Base-by-base conservation (phyloP, 2,329 filamentous ascomycete species). In the Macrophomina tecta region DNA sequence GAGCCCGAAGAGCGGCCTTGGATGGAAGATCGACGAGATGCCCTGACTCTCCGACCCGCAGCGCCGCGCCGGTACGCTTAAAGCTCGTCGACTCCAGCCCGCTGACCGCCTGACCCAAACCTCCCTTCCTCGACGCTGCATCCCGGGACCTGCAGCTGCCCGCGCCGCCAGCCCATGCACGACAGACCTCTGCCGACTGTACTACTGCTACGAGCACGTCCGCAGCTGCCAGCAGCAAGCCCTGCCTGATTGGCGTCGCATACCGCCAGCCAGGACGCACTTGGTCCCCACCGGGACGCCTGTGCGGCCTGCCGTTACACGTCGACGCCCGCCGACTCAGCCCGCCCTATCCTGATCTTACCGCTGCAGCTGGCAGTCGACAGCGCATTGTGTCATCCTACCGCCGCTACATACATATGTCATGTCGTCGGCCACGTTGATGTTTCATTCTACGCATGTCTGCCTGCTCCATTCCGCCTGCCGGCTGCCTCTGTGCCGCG, bases 11-110 rank as follows among this genome's bases (percentile, higher is more conserved):
- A 34, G 28, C 40, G 32, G 40, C 28, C 38, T 46, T 61, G 56
- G 28, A 40, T 48, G 56, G 56, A 48, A 48, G 58, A 62, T 62
- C 58, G 58, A 62, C 58, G n/a, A 30, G 16, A 32, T 48, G 58
- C 58, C 42, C 58, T 62, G 58, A 62, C 58, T 61, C 56, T 61
- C 42, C 40, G 56, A 48, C 56, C 56, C 56, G 56, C 56, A 61
- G 56, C 56, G 58, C 58, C 28, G 42, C 34, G 38, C 58, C 32
- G 58, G 58, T 62, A 45, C 58, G 58, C 58, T 62, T 62, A 62
- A 62, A 62, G 49, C 16, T 28, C 45, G 46, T 18, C 58, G 58
- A 34, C 42, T 12, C 42, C 58, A n/a, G 18, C 45, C 42, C 11
- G 23, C 30, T 32, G 58, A 48, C 58, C 55, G 55, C 40, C 14